These are phyloP conservation scores for Trypanosoma brucei DNA, from an alignment of 208 protist species.

Conservation along the genomic window DNA sequence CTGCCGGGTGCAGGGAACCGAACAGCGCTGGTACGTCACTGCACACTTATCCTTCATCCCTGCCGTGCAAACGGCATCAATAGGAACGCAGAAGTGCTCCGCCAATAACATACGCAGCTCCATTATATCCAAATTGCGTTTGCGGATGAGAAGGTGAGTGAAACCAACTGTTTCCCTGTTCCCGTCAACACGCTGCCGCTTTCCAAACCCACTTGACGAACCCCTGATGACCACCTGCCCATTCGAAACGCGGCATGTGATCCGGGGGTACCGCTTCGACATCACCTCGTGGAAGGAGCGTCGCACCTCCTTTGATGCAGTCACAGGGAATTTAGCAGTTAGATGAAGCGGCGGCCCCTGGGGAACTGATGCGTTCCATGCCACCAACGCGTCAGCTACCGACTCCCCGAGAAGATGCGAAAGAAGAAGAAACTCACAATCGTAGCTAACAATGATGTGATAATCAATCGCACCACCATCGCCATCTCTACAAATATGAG, in stretches of 20 bases:
- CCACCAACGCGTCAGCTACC: constrained; percentile 29
- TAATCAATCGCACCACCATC: constrained; percentile 1
- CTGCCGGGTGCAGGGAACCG: constrained; percentile 33
- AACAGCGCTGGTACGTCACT: constrained; percentile 83
- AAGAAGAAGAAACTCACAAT: constrained; percentile 40
- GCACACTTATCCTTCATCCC: constrained; percentile 93
- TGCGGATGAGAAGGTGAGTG: constrained; percentile 66
- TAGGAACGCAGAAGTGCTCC: constrained; percentile 35
- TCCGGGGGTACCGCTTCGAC: constrained; percentile 54
- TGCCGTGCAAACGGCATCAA: constrained; percentile 60
- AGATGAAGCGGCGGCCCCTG: neutral
- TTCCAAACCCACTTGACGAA: constrained; percentile 1
- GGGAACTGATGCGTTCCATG: constrained; percentile 21
- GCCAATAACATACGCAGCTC: constrained; percentile 60
- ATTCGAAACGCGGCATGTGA: constrained; percentile 50
- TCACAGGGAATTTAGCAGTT: constrained; percentile 5
- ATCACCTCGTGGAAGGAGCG: constrained; percentile 64
- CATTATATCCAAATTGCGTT: constrained; percentile 79
- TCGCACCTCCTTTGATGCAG: constrained; percentile 54
- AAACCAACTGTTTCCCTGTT: constrained; percentile 21
- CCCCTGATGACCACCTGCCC: constrained; percentile 30
- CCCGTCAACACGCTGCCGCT: constrained; percentile 1
- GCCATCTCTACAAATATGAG: neutral
- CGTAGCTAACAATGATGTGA: constrained; percentile 20
- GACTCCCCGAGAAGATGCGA: constrained; percentile 24